Evolutionary conservation across 1,284 basidiomycete genomes (phyloP), one percentile per base, ranked within the genome.

Genomic region (Ceratobasidium theobromae): DNA sequence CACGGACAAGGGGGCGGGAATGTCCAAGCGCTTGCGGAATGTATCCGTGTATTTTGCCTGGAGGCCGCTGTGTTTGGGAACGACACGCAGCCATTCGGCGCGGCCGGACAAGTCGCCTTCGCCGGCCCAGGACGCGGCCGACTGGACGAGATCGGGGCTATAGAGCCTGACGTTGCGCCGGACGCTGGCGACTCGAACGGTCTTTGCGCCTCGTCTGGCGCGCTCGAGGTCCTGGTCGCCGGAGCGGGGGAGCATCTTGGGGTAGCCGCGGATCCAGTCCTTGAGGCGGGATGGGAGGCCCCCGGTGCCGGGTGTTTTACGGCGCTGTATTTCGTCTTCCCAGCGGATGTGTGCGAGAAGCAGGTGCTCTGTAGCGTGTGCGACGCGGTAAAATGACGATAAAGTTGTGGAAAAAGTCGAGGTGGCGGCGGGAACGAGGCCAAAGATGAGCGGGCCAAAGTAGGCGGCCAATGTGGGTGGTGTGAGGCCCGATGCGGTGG

Each of bases 181-280:
- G 0, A 92, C 87, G 71, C 82, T 84, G 67, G 89, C 81, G 35
- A 93, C 82, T 6, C 87, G 82, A 27, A 88, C 80, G 0, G 87
- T 88, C 30, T 86, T 82, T 1, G 88, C 86, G 0, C 90, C 91
- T 21, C 85, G 83, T 21, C 92, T 82, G 0, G 90, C 84, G 75
- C 75, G 57, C 45, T 72, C 71, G 18, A 70, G 30, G 46, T 67
- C 69, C 9, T 51, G 40, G 11, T 67, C 52, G 23, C 73, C 72
- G 3, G 30, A 25, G 32, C 45, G 49, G 1, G 85, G 81, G 9
- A 89, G 75, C 81, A 84, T 88, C 8, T 81, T 74, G 0, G 92
- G 93, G 73, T 95, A 95, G 1, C 89, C 89, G 69, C 87, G 84
- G 69, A 93, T 89, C 92, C 91, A 94, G 70, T 89, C 87, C 73